Conservation (phyloP, 768 basidiomycete genomes). For the Lentinula detonsa region DNA sequence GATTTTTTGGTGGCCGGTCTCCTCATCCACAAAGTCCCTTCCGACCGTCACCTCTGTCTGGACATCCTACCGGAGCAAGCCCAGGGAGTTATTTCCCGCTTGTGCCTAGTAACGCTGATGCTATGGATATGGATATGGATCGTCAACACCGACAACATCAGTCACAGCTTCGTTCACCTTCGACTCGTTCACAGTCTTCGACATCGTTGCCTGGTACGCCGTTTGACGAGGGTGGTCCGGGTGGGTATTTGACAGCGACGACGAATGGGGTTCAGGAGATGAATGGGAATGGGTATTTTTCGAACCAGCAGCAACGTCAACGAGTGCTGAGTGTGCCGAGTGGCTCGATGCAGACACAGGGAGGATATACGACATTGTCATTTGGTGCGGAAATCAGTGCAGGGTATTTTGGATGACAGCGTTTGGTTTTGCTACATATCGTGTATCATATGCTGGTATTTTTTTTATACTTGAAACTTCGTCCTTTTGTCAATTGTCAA, state of each 20-base stretch:
- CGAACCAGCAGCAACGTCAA: constrained; percentile 25
- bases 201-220: constrained; percentile 34
- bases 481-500: too few species aligned
- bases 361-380: constrained; percentile 42
- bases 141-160: constrained; percentile 6
- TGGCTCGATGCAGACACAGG: constrained; percentile 81
- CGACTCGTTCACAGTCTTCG: constrained; percentile 21
- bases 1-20: background rate
- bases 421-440: too few species aligned
- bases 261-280: constrained; percentile 33
- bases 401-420: background rate
- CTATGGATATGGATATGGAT: background rate
- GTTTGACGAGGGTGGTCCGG: background rate
- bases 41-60: background rate
- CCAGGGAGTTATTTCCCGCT: background rate
- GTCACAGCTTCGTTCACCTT: constrained; percentile 13
- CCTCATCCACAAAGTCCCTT: background rate
- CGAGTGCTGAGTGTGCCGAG: constrained; percentile 32
- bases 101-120: background rate
- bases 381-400: background rate
- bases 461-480: too few species aligned
- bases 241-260: constrained; percentile 41
- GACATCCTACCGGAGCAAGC: background rate
- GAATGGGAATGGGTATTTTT: constrained; percentile 34
- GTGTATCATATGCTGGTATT: too few species aligned